Evolutionary conservation across 2,329 filamentous ascomycete species (phyloP).

Genomic region (Septoria linicola): DNA sequence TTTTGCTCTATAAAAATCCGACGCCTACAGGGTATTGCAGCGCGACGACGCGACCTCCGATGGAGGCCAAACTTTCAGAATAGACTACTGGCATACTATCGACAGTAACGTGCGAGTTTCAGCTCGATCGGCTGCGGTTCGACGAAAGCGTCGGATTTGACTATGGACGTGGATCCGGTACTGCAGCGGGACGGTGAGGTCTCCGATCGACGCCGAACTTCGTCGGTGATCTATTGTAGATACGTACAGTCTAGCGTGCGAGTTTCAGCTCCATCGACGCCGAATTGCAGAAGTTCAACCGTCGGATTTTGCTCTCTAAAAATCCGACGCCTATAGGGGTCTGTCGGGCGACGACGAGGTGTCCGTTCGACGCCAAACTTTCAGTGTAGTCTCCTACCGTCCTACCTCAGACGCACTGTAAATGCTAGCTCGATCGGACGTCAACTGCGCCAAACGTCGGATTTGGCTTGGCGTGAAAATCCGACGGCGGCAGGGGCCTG

Average conservation of each 20-base stretch:
- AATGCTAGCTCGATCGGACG: neutral
- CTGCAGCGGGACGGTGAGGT: conserved; percentile 1
- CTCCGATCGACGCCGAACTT: neutral
- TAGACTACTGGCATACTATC: too few species aligned
- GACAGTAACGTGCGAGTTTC: too few species aligned
- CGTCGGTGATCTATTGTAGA: neutral
- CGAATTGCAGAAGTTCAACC: neutral
- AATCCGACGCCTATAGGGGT: neutral
- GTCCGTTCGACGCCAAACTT: neutral
- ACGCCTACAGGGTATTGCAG: too few species aligned
- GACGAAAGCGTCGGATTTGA: too few species aligned
- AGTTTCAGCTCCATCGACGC: neutral
- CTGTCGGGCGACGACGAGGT: neutral
- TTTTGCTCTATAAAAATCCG: neutral
- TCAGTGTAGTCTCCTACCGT: neutral
- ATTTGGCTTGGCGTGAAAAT: neutral
- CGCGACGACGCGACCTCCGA: too few species aligned
- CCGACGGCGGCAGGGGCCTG: neutral
- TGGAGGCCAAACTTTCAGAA: too few species aligned
- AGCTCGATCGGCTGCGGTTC: too few species aligned
- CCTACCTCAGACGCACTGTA: too few species aligned
- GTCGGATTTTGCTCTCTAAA: neutral
- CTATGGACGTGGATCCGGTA: too few species aligned
- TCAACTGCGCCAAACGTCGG: conserved; percentile 1
- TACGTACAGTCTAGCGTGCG: neutral